Evolutionary conservation across 78 protist species (phyloP).

Genomic region (Dictyostelium intermedium): DNA sequence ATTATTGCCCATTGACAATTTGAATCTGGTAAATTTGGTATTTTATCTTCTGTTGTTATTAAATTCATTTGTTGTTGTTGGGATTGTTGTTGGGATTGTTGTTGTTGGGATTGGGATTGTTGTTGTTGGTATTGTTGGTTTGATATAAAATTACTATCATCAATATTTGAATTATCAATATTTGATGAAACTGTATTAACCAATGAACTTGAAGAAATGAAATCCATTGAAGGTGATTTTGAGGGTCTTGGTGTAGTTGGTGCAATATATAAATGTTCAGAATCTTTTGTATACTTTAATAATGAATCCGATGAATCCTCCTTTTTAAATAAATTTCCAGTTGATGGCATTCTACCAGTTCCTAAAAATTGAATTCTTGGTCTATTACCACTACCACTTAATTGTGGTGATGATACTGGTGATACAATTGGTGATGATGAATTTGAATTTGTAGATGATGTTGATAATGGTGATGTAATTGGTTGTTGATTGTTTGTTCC

Average conservation of each 20-base stretch:
- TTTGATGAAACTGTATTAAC: background rate
- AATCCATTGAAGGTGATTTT: background rate
- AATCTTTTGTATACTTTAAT: background rate
- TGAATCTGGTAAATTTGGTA: slow-evolving; percentile 23
- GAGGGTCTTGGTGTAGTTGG: slow-evolving; percentile 22
- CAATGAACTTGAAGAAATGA: background rate
- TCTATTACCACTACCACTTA: background rate
- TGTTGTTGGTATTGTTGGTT: background rate
- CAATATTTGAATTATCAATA: background rate
- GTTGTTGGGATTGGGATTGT: background rate
- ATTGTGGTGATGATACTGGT: background rate
- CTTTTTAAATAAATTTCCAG: slow-evolving; percentile 5
- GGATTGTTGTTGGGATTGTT: background rate
- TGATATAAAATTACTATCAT: background rate
- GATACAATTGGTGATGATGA: background rate
- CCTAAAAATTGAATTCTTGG: slow-evolving; percentile 13
- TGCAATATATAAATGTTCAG: background rate
- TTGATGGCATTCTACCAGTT: background rate
- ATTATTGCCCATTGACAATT: slow-evolving; percentile 54
- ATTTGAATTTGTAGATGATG: background rate
- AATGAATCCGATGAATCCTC: background rate
- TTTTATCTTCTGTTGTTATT: background rate
- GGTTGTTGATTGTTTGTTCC: background rate
- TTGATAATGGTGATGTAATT: background rate
- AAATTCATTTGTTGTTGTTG: background rate